Base-by-base conservation (phyloP, 192 early-diverging fungal species). In the Ambispora gerdemannii region DNA sequence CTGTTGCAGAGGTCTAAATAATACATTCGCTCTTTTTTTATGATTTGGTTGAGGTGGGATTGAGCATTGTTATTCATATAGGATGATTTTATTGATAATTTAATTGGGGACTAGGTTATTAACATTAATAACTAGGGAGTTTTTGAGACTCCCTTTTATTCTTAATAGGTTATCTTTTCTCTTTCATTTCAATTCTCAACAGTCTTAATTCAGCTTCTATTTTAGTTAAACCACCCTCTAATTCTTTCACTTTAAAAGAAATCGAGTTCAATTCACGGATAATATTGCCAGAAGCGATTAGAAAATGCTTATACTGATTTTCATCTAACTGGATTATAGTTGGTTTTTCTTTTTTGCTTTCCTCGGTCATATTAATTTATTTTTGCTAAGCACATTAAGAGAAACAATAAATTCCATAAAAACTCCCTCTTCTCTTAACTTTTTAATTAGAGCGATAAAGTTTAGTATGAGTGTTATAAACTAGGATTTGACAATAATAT, bases 271-370 rank as follows among this genome's bases (percentile, higher is more conserved):
- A 50, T 50, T 50, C 50, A 2, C 50, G 2, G 10, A 50, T 10
- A 7, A 50, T 50, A 50, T 50, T 50, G 7, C 50, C 50, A 50
- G 22, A 50, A 50, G 50, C 50, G 22, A 50, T 50, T 50, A 50
- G 7, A 7, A 50, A 50, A 7, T 50, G 50, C 10, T 50, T 50
- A 10, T 50, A 50, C 22, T 50, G 50, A 50, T 50, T 50, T 50
- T 50, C 50, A 50, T 50, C 50, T 50, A 50, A 50, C 50, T 7
- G 50, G 22, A 50, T 50, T 50, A 50, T 1, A 50, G 50, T 50
- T 50, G 50, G 7, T 7, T 50, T 50, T 50, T 50, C 50, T 10
- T 2, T 50, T 50, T 50, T 22, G 7, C 19, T 50, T 50, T 50
- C 1, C 2, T 50, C 50, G 17, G 50, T 20, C 50, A 50, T 50